Conservation (phyloP, 495 filamentous ascomycete genomes). For the Trichocladium uniseriatum region DNA sequence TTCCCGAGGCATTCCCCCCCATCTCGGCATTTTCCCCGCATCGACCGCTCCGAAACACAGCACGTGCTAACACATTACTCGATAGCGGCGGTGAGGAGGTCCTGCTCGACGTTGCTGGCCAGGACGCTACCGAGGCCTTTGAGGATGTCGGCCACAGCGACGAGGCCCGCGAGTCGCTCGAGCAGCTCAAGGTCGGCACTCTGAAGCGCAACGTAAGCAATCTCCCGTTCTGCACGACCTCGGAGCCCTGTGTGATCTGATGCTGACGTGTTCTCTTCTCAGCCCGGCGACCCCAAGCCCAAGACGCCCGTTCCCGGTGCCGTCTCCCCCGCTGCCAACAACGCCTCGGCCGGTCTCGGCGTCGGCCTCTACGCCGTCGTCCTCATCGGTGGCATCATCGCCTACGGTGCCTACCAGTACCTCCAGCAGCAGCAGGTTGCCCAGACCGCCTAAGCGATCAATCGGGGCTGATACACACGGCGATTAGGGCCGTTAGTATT, state of each 20-base stretch:
- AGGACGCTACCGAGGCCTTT: conserved; percentile 96
- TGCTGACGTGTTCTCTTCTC: conserved; percentile 4
- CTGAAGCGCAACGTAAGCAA: conserved; percentile 73
- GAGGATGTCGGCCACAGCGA: conserved; percentile 99
- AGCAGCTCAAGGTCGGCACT: conserved; percentile 64
- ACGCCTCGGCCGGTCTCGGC: conserved; percentile 51
- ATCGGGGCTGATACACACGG: neutral
- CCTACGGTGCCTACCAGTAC: conserved; percentile 84
- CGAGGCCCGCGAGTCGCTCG: conserved; percentile 91
- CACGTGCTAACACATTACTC: conserved; percentile 9
- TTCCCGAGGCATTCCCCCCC: neutral
- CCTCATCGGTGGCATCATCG: conserved; percentile 64
- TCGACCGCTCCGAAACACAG: conserved; percentile 1
- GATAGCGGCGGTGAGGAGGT: conserved; percentile 95
- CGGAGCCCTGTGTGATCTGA: too few relatives aligned
- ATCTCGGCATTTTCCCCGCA: conserved; percentile 7
- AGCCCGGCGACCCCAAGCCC: conserved; percentile 82
- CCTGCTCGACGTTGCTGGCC: conserved; percentile 87
- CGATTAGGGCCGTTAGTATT: neutral
- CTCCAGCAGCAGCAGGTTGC: conserved; percentile 52
- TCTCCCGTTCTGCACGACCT: neutral
- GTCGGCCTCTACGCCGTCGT: conserved; percentile 76
- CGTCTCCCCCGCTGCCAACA: conserved; percentile 42
- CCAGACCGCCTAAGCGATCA: conserved; percentile 21
- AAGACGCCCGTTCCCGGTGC: conserved; percentile 40